Evolutionary conservation across 2,329 filamentous ascomycete species (phyloP).

Genomic region (Aureobasidium mangrovei): DNA sequence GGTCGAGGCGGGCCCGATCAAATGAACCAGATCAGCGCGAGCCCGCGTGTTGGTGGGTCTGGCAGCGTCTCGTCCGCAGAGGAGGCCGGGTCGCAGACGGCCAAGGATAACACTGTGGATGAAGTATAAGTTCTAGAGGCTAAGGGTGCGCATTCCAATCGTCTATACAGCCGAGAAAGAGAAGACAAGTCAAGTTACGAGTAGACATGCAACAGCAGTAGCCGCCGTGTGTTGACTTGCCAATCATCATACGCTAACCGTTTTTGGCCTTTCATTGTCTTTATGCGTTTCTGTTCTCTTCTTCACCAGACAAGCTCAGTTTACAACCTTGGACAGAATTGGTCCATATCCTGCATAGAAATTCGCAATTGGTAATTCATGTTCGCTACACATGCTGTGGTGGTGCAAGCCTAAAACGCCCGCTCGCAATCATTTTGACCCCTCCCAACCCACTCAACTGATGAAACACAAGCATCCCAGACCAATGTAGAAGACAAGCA

Average conservation of each 20-base stretch:
- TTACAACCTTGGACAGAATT: too few relatives aligned
- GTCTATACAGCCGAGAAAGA: not conserved
- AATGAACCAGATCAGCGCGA: conserved; percentile 5
- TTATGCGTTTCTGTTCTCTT: not conserved
- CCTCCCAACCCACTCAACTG: conserved; percentile 49
- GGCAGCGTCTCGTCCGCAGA: not conserved
- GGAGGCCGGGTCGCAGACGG: not conserved
- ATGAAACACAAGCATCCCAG: conserved; percentile 96
- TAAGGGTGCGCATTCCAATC: not conserved
- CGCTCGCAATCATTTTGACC: too few relatives aligned
- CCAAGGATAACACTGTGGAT: not conserved
- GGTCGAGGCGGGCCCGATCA: conserved; percentile 7
- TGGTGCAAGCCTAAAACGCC: too few relatives aligned
- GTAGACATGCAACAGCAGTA: not conserved
- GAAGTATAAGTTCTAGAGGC: not conserved
- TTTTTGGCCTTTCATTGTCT: not conserved
- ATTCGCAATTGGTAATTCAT: too few relatives aligned
- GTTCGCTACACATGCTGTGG: too few relatives aligned
- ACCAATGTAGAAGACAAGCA: conserved; percentile 91
- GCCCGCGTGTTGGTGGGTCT: not conserved
- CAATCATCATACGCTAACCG: not conserved
- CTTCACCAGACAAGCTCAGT: not conserved
- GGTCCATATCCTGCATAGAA: too few relatives aligned
- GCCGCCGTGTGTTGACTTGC: not conserved
- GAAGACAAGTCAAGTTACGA: not conserved